These are phyloP conservation scores for Candida berthetii DNA, from an alignment of 805 yeast species.

Conservation along the genomic window DNA sequence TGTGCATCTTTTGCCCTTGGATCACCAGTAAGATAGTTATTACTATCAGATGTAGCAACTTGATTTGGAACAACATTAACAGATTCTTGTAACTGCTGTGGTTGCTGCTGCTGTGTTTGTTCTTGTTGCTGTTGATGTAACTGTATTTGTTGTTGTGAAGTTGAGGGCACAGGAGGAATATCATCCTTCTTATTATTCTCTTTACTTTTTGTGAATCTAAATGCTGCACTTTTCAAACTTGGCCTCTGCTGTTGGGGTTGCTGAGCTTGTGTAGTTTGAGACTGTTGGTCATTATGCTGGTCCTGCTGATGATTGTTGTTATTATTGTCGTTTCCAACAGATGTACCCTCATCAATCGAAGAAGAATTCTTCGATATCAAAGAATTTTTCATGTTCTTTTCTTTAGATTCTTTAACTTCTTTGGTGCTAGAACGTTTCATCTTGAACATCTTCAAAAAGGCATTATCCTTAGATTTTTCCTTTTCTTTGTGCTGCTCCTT, in stretches of 20 bases:
- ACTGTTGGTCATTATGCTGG: neutral
- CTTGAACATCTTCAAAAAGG: slow-evolving; percentile 1
- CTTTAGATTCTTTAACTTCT: neutral
- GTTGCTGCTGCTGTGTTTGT: neutral
- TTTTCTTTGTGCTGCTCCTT: neutral
- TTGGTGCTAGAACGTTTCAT: neutral
- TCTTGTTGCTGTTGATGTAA: slow-evolving; percentile 1
- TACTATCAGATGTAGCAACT: neutral
- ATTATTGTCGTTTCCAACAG: neutral
- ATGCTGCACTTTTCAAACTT: neutral
- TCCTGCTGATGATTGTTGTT: neutral
- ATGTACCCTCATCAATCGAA: neutral
- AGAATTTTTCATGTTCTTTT: neutral
- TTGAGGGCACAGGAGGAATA: neutral
- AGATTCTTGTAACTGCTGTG: neutral
- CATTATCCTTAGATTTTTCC: slow-evolving; percentile 1
- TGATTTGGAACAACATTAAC: neutral
- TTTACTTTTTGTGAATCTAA: neutral
- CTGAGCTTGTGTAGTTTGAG: neutral
- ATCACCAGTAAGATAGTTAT: neutral
- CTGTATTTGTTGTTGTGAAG: slow-evolving; percentile 2
- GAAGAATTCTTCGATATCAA: neutral
- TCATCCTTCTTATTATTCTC: neutral
- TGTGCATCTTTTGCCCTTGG: neutral
- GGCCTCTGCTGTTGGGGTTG: neutral